These are phyloP conservation scores for Nannizzia gypsea DNA, from an alignment of 2,329 filamentous ascomycete species.

Conservation along the genomic window DNA sequence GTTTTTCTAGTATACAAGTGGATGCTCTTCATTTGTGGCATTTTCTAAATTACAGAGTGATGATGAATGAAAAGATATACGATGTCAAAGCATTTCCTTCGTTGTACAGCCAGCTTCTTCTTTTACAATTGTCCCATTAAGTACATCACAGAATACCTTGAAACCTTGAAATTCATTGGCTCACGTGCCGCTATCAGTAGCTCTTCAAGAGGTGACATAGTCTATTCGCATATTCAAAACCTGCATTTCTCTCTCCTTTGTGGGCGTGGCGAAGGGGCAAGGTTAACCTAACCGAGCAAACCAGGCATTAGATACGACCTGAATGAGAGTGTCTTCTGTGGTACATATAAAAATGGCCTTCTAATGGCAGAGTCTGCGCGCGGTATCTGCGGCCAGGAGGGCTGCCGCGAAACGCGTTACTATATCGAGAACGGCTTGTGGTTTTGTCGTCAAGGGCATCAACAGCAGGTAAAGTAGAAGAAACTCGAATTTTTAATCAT, in stretches of 20 bases:
- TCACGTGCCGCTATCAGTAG: background rate
- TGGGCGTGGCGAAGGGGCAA: background rate
- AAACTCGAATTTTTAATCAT: background rate
- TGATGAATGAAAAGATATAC: slow-evolving; percentile 4
- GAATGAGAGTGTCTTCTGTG: background rate
- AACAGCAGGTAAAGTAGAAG: slow-evolving; percentile 52
- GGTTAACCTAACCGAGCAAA: background rate
- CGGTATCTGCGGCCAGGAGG: slow-evolving; percentile 44
- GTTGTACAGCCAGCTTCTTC: background rate
- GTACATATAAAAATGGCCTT: background rate
- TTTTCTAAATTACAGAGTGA: background rate
- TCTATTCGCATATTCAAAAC: background rate
- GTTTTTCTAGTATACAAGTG: background rate
- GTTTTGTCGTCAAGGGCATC: slow-evolving; percentile 71
- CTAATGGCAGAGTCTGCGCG: slow-evolving; percentile 35
- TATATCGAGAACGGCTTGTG: slow-evolving; percentile 64
- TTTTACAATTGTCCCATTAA: background rate
- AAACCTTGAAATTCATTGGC: background rate
- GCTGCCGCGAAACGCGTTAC: slow-evolving; percentile 60
- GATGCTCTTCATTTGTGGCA: background rate
- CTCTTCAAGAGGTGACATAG: background rate
- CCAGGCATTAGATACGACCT: background rate
- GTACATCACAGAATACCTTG: background rate
- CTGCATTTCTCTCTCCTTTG: background rate
- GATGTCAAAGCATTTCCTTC: background rate